Base-by-base conservation (phyloP, 352 stramenopile species). In the Phytophthora capsici region DNA sequence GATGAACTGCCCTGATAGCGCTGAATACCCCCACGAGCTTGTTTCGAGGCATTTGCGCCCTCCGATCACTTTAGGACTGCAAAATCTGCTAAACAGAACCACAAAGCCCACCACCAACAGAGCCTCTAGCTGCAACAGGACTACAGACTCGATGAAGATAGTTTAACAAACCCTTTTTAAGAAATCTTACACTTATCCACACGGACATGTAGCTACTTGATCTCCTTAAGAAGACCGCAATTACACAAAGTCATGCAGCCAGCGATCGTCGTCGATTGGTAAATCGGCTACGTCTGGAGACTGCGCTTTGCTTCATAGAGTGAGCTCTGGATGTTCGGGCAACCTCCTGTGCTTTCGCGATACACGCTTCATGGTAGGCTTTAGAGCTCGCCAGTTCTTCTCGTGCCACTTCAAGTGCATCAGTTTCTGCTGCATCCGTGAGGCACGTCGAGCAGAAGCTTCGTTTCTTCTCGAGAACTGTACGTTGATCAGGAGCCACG, bases 381-480 rank as follows among this genome's bases (percentile, higher is more conserved):
- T 52, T 40, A 2, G 45, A 38, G 16, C 45, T 52, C 17, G 25
- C 25, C 25, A 52, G n/a, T n/a, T 52, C 45, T 23, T 52, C 45
- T 25, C 45, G 23, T 25, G 45, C 45, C 23, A 52, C 45, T 52
- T 52, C 45, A 3, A 52, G 45, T 1, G 45, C 45, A 9, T 52
- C 25, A n/a, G 19, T 52, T 7, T 38, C 38, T 7, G 45, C 45
- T 38, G 45, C 45, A 25, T 52, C 26, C 3, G 25, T 37, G 25
- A 52, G 23, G 45, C 45, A 52, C 45, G 45, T 52, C 25, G 23
- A 36, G 25, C 45, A 52, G 22, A 52, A 52, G 12, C 45, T 52
- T n/a, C 45, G 45, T 9, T 52, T 52, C 45, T 52, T 52, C 45
- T 52, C 45, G 6, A 52, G 25, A n/a, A 52, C 25, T 9, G 45